A percentile compares a stretch with the other conserved stretches of the same genome.
Evolutionary conservation across 495 filamentous ascomycete species (phyloP).

Genomic region (Aspergillus biplanus): DNA sequence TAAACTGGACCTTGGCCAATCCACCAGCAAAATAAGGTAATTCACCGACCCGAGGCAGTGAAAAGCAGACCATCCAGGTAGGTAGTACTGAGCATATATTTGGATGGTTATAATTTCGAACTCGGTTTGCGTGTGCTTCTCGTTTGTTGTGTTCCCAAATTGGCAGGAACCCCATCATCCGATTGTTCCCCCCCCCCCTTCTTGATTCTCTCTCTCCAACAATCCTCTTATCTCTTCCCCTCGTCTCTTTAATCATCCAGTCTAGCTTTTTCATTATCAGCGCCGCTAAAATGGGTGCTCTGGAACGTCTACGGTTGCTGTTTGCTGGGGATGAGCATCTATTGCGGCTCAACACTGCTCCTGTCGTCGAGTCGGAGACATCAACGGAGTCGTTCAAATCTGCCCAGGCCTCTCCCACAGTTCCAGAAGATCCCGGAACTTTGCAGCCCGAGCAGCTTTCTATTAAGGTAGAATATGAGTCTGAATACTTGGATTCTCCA

Average conservation of each 20-base stretch:
- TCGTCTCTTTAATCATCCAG: not conserved
- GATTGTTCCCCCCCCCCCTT: conserved; percentile 6
- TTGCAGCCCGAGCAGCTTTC: not conserved
- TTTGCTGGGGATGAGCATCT: conserved; percentile 29
- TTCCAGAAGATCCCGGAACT: not conserved
- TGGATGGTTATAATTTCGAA: too few species aligned
- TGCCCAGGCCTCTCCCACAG: not conserved
- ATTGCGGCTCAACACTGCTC: conserved; percentile 27
- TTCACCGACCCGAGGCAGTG: too few species aligned
- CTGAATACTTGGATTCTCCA: not conserved
- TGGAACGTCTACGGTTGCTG: conserved; percentile 32
- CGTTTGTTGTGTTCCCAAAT: conserved; percentile 6
- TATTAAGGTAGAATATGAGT: not conserved
- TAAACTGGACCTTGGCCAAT: too few species aligned
- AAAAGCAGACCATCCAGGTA: too few species aligned
- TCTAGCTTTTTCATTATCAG: not conserved
- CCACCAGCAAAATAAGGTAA: too few species aligned
- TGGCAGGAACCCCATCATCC: not conserved
- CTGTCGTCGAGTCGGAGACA: conserved; percentile 8
- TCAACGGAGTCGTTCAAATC: not conserved
- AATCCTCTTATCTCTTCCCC: not conserved
- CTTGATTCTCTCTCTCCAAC: conserved; percentile 6
- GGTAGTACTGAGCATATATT: too few species aligned
- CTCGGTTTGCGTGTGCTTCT: not conserved
- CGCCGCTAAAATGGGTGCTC: conserved; percentile 26